Evolutionary conservation across 495 filamentous ascomycete genomes (phyloP).

Genomic region (Collariella sp.): DNA sequence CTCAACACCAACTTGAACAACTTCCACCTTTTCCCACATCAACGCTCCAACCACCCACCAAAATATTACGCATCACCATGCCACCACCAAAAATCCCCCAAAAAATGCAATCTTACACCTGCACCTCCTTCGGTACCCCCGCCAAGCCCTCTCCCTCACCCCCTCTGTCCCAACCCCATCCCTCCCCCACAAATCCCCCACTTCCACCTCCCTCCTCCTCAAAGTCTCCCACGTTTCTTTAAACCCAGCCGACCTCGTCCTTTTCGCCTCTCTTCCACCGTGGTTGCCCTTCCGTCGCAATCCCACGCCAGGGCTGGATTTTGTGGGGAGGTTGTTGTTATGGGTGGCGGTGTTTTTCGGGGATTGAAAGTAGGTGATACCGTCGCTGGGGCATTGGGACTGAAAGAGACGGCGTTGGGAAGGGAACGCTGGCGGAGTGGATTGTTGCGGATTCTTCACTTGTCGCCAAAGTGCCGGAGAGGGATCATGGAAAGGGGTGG

Average conservation of each 20-base stretch:
- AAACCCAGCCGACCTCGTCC: conserved; percentile 34
- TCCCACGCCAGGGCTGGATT: conserved; percentile 36
- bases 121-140: conserved; percentile 11
- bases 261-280: conserved; percentile 26
- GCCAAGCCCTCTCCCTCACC: conserved; percentile 3
- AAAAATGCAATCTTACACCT: conserved; percentile 18
- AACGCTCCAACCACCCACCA: background rate
- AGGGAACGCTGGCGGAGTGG: conserved; percentile 32
- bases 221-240: conserved; percentile 33
- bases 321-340: conserved; percentile 27
- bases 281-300: conserved; percentile 24
- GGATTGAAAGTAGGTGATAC: conserved; percentile 16
- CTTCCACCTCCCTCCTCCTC: conserved; percentile 26
- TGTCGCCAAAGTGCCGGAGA: conserved; percentile 18
- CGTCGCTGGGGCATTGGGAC: conserved; percentile 28
- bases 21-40: background rate
- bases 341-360: conserved; percentile 12
- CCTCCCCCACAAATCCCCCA: background rate
- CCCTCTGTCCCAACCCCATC: background rate
- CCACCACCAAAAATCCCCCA: background rate
- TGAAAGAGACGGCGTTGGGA: conserved; percentile 19
- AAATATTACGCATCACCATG: background rate
- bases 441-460: conserved; percentile 18
- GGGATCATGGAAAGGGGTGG: background rate
- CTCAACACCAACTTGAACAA: too few species aligned